Evolutionary conservation across 2,329 filamentous ascomycete genomes (phyloP).

Genomic region (Venturia oleaginea): DNA sequence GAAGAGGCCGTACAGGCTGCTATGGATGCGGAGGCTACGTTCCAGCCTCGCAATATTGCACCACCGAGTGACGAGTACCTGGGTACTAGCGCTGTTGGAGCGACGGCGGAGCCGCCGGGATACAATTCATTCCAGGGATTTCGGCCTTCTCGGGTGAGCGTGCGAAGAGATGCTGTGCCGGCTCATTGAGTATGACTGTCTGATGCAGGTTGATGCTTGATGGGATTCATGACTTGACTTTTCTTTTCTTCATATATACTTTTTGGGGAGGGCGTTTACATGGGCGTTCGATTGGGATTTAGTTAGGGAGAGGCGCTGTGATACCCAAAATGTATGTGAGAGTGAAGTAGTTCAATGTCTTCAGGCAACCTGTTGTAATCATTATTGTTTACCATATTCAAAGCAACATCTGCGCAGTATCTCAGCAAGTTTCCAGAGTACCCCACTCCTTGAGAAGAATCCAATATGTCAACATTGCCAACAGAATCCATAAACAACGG

Average conservation of each 20-base stretch:
- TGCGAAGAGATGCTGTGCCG: background rate
- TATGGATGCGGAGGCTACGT: constrained; percentile 3
- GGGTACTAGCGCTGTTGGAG: background rate
- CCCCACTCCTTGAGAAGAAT: background rate
- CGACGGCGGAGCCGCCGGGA: background rate
- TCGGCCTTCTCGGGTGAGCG: background rate
- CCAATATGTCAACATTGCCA: background rate
- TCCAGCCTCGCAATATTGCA: constrained; percentile 8
- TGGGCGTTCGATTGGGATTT: background rate
- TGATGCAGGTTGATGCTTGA: background rate
- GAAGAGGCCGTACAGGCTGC: background rate
- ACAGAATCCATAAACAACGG: background rate
- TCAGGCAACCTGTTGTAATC: background rate
- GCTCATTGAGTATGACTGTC: background rate
- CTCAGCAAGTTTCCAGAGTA: too few relatives aligned
- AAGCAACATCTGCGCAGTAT: too few relatives aligned
- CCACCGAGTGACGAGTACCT: constrained; percentile 7
- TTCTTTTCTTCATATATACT: background rate
- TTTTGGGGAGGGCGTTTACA: background rate
- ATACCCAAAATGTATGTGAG: background rate
- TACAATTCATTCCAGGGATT: constrained; percentile 2
- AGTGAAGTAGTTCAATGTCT: background rate
- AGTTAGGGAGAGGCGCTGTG: background rate
- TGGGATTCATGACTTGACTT: background rate
- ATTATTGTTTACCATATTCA: background rate